Base-by-base conservation (phyloP, 192 early-diverging fungal species). In the Ambispora gerdemannii region DNA sequence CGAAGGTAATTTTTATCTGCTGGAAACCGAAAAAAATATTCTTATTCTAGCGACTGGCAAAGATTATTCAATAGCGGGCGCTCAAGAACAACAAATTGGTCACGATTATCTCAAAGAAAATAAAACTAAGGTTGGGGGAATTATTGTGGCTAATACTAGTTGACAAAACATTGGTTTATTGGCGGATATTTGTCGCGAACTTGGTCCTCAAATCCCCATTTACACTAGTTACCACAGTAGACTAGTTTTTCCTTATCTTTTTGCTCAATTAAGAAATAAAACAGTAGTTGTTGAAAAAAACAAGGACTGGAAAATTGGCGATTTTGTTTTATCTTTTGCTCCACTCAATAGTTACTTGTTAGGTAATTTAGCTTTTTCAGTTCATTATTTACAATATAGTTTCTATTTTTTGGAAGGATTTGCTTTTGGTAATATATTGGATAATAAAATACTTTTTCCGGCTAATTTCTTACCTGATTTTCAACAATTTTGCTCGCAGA, bases 381-480 rank as follows among this genome's bases (percentile, higher is more conserved):
- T 4, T 20, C 53, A 56, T 56, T 27, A 56, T 56, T 56, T 27
- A 6, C 53, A 56, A 56, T 56, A 19, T 56, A 56, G 53, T 56
- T 56, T 56, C 53, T 56, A 56, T 56, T 56, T 56, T 56, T 56
- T 56, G 25, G 53, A 56, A 56, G 53, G n/a, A 6, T 56, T 56
- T 56, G 25, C 24, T 56, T 56, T 56, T 56, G 24, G 53, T 56
- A 56, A 4, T 56, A 7, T 56, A 19, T 56, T 56, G n/a, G 24
- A 56, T 56, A 56, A 56, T 27, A 20, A 56, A 56, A n/a, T 56
- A 56, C 53, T 56, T 4, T 11, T 20, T 56, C n/a, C 4, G n/a
- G 13, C 53, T 20, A 20, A 20, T 6, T 56, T 56, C n/a, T 56
- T 19, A 27, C 25, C n/a, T 56, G 53, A 20, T 56, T 56, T 56